Base-by-base conservation (phyloP, 2,329 filamentous ascomycete genomes). In the Fusarium sp. region DNA sequence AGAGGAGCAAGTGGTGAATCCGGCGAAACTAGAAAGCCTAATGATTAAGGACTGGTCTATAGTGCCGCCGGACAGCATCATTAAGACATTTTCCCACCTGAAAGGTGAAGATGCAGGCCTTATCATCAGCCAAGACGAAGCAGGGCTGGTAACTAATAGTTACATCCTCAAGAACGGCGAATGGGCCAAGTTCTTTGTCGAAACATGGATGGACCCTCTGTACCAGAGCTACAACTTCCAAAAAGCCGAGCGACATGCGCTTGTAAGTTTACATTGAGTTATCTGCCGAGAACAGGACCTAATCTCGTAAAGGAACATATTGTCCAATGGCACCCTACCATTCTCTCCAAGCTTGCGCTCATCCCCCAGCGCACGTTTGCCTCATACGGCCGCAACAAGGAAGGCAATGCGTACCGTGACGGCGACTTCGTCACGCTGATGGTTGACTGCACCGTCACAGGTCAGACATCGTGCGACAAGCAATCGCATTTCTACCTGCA, bases 141-240 rank as follows among this genome's bases (percentile, higher is more conserved):
- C 93, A 39, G 95, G 95, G 10, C 80, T 99, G 58, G 90, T 90
- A 31, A 88, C 91, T 20, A 90, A 90, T 15, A 97, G 94, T 81
- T 92, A 97, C 70, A 84, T 98, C 18, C 80, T 99, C 17, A 88
- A 90, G 70, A 93, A 92, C 68, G 94, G 95, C 27, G 94, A 96
- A 61, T 99, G 95, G 94, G 93, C 93, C 47, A 93, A 92, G 78
- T 99, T 93, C 84, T 94, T 99, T 79, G 83, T 98, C 22, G 96
- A 99, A 80, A 92, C 93, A 2, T 99, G 96, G 96, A 97, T 96
- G 79, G 94, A 98, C 80, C 96, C 96, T 52, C 85, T 98, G 46
- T 99, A 97, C 83, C 88, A 95, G 71, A 93, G 88, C 74, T 99
- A 99, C 84, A 97, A 97, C 79, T 99, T 99, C 79, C 94, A 97